phyloP scores from a whole-genome alignment of 2,329 filamentous ascomycete species.

The Penicillium thymicola region DNA sequence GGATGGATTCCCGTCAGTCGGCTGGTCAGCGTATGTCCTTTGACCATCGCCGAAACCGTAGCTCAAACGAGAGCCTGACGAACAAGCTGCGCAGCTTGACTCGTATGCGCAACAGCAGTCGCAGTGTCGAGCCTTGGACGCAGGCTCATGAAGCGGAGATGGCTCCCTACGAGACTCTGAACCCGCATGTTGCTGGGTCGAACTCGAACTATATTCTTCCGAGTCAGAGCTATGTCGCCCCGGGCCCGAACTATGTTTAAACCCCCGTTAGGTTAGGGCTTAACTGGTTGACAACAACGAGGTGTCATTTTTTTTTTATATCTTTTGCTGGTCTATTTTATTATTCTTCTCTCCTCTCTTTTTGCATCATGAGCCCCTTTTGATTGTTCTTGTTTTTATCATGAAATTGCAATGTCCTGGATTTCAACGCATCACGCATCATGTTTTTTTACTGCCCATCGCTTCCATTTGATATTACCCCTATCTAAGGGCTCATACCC shows the following conservation, averaged over 20 bases:
- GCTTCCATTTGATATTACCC: neutral
- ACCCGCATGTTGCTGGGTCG: conserved; percentile 16
- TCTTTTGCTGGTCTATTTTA: neutral
- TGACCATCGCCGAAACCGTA: conserved; percentile 52
- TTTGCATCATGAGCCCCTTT: neutral
- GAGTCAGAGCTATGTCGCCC: conserved; percentile 13
- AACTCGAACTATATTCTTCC: conserved; percentile 14
- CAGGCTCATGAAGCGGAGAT: conserved; percentile 19
- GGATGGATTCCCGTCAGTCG: conserved; percentile 23
- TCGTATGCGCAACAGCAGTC: conserved; percentile 57
- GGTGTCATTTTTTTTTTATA: neutral
- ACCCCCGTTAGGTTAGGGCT: neutral
- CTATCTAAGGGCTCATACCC: conserved; percentile 12
- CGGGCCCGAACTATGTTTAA: conserved; percentile 3
- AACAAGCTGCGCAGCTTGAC: conserved; percentile 54
- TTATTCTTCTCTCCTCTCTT: neutral
- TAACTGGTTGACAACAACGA: neutral
- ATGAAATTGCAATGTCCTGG: conserved; percentile 9
- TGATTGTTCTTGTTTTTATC: conserved; percentile 1
- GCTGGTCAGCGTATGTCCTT: conserved; percentile 43
- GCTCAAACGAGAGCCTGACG: conserved; percentile 57
- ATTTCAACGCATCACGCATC: conserved; percentile 3
- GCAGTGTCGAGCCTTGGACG: conserved; percentile 38
- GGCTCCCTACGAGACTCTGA: conserved; percentile 27
- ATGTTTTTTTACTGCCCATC: neutral